phyloP scores from a whole-genome alignment of 2,329 filamentous ascomycete genomes.

The Penicillium expansum region DNA sequence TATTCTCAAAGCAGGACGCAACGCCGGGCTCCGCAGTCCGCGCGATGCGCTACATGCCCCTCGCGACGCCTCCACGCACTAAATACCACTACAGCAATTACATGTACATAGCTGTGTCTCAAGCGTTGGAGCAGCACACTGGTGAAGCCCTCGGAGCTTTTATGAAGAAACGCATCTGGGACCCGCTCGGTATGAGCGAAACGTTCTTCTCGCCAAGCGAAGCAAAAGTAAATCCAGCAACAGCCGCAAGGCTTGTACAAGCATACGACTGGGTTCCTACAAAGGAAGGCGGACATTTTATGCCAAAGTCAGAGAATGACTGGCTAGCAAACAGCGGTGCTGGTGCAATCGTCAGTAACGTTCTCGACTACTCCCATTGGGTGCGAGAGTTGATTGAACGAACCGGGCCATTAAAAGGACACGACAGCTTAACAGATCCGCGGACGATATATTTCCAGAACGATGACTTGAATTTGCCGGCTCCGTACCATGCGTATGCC shows the following conservation, averaged over 20 bases:
- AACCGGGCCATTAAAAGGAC: too few species aligned
- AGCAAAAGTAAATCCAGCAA: conserved; percentile 8
- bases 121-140: conserved; percentile 15
- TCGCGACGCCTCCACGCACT: conserved; percentile 18
- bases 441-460: too few species aligned
- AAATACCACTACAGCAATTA: conserved; percentile 24
- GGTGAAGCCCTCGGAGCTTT: conserved; percentile 10
- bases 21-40: conserved; percentile 16
- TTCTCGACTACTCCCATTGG: conserved; percentile 27
- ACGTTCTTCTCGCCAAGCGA: conserved; percentile 22
- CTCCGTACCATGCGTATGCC: too few species aligned
- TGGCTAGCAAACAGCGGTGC: conserved; percentile 19
- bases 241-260: conserved; percentile 7
- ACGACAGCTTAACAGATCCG: too few species aligned
- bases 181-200: conserved; percentile 22
- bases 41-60: conserved; percentile 19
- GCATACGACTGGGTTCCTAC: conserved; percentile 21
- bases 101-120: conserved; percentile 24
- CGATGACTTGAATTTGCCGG: too few species aligned
- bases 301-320: conserved; percentile 10
- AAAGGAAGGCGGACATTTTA: background rate
- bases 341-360: conserved; percentile 25
- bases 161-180: conserved; percentile 23
- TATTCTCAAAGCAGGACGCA: background rate
- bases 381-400: conserved; percentile 19